A percentile compares a stretch with the other conserved stretches of the same genome.
Conservation (phyloP, 257 asterid genomes). For the Nicotiana tomentosiformis region DNA sequence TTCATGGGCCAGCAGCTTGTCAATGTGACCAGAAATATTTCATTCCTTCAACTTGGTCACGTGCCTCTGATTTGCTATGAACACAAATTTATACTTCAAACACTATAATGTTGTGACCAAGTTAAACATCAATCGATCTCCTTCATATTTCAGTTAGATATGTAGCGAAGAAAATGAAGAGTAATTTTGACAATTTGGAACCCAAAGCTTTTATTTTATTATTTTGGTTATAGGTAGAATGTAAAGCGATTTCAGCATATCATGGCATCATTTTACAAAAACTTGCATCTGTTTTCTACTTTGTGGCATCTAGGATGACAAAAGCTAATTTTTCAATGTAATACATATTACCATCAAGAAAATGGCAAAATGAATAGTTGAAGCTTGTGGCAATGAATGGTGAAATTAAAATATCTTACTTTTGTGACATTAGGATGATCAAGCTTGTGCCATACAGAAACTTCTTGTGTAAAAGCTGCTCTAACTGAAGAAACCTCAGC, state of each 20-base stretch:
- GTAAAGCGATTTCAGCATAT: background rate
- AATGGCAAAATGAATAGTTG: background rate
- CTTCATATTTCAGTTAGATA: background rate
- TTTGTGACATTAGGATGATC: conserved; percentile 89
- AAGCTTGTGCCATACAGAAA: conserved; percentile 86
- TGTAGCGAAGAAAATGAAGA: background rate
- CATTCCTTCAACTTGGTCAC: background rate
- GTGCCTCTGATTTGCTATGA: background rate
- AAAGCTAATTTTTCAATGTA: background rate
- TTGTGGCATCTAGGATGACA: background rate
- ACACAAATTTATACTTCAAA: background rate
- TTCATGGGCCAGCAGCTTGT: background rate
- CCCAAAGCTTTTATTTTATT: background rate
- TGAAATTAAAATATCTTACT: conserved; percentile 29
- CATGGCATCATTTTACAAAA: background rate
- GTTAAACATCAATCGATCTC: background rate
- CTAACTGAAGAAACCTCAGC: conserved; percentile 60
- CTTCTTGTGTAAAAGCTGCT: conserved; percentile 80
- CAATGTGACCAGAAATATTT: background rate
- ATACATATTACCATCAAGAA: background rate
- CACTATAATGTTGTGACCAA: background rate
- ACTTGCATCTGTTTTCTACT: background rate
- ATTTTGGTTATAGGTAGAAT: background rate
- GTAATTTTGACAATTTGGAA: background rate
- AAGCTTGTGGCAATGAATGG: no score